Conservation (phyloP, 176 grass and related monocot genomes). For the Aegilops speltoides region DNA sequence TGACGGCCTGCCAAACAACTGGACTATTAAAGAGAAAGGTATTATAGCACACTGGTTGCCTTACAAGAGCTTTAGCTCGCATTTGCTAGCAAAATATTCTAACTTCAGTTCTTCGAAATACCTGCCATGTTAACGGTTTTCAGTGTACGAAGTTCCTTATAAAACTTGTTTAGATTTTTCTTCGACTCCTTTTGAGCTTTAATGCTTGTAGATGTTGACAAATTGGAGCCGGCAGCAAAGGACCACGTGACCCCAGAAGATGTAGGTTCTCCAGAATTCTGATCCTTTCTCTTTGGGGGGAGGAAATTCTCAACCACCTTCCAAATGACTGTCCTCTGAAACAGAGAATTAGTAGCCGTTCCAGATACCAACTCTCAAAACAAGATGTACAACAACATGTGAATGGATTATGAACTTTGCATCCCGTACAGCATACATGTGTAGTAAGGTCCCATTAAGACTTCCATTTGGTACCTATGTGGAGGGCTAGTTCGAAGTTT, state of each 20-base stretch:
- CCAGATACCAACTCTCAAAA: constrained; percentile 1
- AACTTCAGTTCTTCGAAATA: constrained; percentile 27
- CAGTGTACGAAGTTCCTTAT: constrained; percentile 68
- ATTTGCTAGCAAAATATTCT: constrained; percentile 6
- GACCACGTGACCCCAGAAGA: constrained; percentile 67
- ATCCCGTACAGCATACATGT: background rate
- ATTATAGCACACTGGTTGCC: background rate
- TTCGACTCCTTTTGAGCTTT: constrained; percentile 63
- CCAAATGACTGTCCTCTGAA: constrained; percentile 92
- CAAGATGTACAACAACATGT: background rate
- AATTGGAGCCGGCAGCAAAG: constrained; percentile 79
- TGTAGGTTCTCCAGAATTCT: background rate
- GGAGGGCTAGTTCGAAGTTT: background rate
- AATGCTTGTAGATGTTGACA: constrained; percentile 34
- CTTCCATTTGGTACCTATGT: background rate
- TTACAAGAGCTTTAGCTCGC: background rate
- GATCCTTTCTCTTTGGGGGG: constrained; percentile 45
- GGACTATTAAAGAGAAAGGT: background rate
- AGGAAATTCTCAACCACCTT: constrained; percentile 68
- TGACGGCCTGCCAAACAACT: constrained; percentile 67
- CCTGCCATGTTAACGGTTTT: constrained; percentile 89
- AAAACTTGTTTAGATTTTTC: constrained; percentile 84
- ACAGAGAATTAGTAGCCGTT: constrained; percentile 54
- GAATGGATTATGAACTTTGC: background rate
- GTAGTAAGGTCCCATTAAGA: background rate